These are phyloP conservation scores for Plasmodium vinckei DNA, from an alignment of 169 alveolate species.

Conservation along the genomic window DNA sequence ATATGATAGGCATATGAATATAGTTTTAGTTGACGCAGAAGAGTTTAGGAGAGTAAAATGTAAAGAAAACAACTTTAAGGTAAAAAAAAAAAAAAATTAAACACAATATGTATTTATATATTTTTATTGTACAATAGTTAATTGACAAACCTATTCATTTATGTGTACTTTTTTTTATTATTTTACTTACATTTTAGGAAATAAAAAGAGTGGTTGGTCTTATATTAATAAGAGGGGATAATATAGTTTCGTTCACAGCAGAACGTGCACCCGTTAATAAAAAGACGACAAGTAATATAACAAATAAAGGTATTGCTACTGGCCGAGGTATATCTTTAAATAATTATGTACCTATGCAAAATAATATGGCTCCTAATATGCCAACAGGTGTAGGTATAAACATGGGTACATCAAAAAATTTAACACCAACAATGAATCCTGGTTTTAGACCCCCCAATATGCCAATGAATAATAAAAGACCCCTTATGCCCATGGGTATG, in stretches of 20 bases:
- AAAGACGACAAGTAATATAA: slow-evolving; percentile 70
- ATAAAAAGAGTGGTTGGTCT: slow-evolving; percentile 97
- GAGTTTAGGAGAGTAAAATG: slow-evolving; percentile 94
- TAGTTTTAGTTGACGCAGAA: slow-evolving; percentile 97
- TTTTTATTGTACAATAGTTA: too few relatives aligned
- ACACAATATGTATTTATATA: slow-evolving; percentile 8
- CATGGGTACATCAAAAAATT: slow-evolving; percentile 30
- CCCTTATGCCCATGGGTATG: slow-evolving; percentile 44
- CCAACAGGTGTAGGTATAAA: slow-evolving; percentile 66
- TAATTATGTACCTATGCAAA: slow-evolving; percentile 72
- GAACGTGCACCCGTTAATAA: slow-evolving; percentile 96
- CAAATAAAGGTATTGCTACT: slow-evolving; percentile 87
- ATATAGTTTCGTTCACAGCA: slow-evolving; percentile 96
- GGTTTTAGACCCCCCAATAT: slow-evolving; percentile 36
- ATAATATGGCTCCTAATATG: slow-evolving; percentile 45
- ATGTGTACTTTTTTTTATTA: background rate
- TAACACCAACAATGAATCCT: slow-evolving; percentile 46
- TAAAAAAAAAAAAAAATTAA: slow-evolving; percentile 18
- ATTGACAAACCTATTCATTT: background rate
- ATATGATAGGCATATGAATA: slow-evolving; percentile 98
- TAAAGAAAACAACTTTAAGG: slow-evolving; percentile 75
- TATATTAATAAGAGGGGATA: slow-evolving; percentile 97
- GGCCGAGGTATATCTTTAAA: slow-evolving; percentile 84
- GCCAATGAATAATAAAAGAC: slow-evolving; percentile 22
- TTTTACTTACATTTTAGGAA: slow-evolving; percentile 84